Percentiles rank a stretch among this genome's conserved stretches.
Evolutionary conservation across 2,329 filamentous ascomycete genomes (phyloP).

Genomic region (Monosporascus sp.): DNA sequence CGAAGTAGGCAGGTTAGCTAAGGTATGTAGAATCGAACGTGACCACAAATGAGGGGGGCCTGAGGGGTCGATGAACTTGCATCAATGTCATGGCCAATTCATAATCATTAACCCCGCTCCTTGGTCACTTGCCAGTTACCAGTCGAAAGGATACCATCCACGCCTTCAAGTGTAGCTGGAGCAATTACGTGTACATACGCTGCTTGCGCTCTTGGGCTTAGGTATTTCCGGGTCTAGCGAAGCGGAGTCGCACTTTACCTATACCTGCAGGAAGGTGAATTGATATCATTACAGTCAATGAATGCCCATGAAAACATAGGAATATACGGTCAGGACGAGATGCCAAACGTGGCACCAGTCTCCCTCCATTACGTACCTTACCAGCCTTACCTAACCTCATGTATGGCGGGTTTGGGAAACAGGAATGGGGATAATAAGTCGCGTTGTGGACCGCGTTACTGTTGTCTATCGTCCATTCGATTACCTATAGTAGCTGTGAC

Average conservation of each 20-base stretch:
- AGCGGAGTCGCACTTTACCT: too few species aligned
- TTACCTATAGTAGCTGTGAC: too few species aligned
- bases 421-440: background rate
- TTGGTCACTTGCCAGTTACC: background rate
- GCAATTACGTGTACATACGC: background rate
- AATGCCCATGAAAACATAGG: background rate
- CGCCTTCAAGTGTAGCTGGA: background rate
- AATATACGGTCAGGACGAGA: background rate
- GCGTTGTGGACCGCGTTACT: too few species aligned
- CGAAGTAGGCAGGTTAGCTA: too few species aligned
- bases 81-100: background rate
- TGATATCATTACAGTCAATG: too few species aligned
- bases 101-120: background rate
- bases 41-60: background rate
- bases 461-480: too few species aligned
- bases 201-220: too few species aligned
- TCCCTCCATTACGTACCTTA: background rate
- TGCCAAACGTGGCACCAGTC: background rate
- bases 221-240: too few species aligned
- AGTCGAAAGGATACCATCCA: background rate
- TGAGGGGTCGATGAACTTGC: background rate
- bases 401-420: background rate
- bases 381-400: background rate
- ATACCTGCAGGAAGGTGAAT: background rate
- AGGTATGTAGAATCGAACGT: background rate